Evolutionary conservation across 2,329 filamentous ascomycete species (phyloP).

Genomic region (Monosporascus sp.): DNA sequence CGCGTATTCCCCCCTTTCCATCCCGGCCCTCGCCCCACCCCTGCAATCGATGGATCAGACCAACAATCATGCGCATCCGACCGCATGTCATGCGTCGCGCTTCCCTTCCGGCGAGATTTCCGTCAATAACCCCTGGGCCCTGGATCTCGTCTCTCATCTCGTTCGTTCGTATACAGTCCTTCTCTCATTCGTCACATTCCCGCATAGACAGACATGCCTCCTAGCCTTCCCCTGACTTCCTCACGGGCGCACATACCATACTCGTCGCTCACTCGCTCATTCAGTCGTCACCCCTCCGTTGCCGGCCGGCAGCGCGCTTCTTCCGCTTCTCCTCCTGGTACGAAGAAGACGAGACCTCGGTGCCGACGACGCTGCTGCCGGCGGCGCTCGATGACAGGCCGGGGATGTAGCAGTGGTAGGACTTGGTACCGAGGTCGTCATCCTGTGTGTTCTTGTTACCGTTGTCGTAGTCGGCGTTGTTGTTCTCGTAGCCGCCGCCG

Average conservation of each 20-base stretch:
- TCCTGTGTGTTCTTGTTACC: slow-evolving; percentile 5
- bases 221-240: not conserved
- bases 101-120: too few species aligned
- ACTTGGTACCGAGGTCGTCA: slow-evolving; percentile 52
- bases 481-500: slow-evolving; percentile 16
- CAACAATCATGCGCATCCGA: too few species aligned
- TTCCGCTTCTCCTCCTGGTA: slow-evolving; percentile 39
- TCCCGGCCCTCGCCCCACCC: too few species aligned
- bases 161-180: too few species aligned
- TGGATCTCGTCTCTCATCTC: too few species aligned
- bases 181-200: too few species aligned
- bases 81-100: too few species aligned
- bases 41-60: too few species aligned
- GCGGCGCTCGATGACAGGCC: slow-evolving; percentile 36
- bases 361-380: slow-evolving; percentile 8
- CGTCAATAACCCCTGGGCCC: too few species aligned
- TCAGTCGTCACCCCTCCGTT: slow-evolving; percentile 16
- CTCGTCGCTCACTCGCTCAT: slow-evolving; percentile 1
- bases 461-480: too few species aligned
- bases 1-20: too few species aligned
- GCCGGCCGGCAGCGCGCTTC: slow-evolving; percentile 30
- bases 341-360: not conserved
- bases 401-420: slow-evolving; percentile 51
- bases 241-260: not conserved
- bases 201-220: too few species aligned